Conservation (phyloP, 306 rosid genomes). For the Rosa rugosa region DNA sequence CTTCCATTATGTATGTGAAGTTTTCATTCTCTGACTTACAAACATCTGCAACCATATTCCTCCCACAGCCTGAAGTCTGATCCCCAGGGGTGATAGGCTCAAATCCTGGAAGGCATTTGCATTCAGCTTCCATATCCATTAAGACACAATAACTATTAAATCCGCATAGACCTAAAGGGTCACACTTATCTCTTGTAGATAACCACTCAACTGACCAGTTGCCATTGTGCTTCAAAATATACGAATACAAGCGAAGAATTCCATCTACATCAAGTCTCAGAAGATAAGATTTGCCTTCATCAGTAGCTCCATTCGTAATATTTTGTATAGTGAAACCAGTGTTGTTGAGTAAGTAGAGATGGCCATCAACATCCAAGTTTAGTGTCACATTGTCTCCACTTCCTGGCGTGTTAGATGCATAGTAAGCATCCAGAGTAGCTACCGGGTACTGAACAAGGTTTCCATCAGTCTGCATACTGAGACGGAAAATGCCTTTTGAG, state of each 20-base stretch:
- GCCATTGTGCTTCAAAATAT: neutral
- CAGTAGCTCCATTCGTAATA: neutral
- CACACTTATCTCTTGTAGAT: neutral
- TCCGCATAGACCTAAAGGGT: conserved; percentile 19
- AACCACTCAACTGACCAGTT: conserved; percentile 1
- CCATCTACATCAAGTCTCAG: conserved; percentile 33
- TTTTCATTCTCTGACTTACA: neutral
- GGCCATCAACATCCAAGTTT: conserved; percentile 11
- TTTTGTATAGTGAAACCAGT: neutral
- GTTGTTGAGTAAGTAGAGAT: conserved; percentile 18
- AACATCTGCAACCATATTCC: neutral
- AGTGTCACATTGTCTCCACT: conserved; percentile 15
- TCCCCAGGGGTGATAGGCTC: neutral
- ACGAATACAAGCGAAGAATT: conserved; percentile 18
- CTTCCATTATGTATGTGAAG: neutral
- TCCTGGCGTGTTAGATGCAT: neutral
- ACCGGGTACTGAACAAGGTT: conserved; percentile 23
- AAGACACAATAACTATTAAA: conserved; percentile 15
- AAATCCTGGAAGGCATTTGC: conserved; percentile 24
- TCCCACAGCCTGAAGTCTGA: conserved; percentile 24
- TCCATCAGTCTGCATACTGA: conserved; percentile 25
- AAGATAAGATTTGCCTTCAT: neutral
- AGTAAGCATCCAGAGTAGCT: neutral
- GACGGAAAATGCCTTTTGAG: conserved; percentile 25
- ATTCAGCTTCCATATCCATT: neutral